Percentiles rank a stretch among this genome's conserved stretches.
phyloP scores from a whole-genome alignment of 2,329 filamentous ascomycete species.

The Trichophyton mentagrophytes region DNA sequence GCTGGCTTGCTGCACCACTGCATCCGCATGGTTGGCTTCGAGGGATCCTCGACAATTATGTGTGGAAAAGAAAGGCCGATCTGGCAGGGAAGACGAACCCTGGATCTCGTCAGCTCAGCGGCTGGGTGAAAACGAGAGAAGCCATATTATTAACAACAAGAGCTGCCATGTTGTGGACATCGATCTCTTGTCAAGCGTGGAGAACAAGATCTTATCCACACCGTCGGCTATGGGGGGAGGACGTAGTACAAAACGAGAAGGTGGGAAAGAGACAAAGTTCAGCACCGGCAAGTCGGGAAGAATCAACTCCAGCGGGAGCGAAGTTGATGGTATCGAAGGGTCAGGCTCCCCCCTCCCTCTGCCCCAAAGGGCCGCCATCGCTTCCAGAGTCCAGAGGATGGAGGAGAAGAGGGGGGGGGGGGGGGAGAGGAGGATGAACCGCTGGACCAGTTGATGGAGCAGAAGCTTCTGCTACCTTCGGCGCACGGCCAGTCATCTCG shows the following conservation, averaged over 20 bases:
- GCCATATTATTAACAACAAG: background rate
- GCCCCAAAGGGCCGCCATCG: background rate
- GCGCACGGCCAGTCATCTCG: background rate
- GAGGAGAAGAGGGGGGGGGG: background rate
- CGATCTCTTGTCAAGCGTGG: background rate
- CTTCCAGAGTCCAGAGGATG: background rate
- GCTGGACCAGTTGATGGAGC: background rate
- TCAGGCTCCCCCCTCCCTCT: background rate
- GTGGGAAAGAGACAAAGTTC: slow-evolving; percentile 1
- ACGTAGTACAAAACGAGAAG: slow-evolving; percentile 1
- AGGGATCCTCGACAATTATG: background rate
- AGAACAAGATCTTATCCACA: background rate
- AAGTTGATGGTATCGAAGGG: background rate
- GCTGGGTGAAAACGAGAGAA: background rate
- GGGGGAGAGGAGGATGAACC: background rate
- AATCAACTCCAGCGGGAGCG: background rate
- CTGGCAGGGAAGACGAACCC: background rate
- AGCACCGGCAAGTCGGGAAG: background rate
- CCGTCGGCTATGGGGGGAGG: background rate
- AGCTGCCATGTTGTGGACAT: background rate
- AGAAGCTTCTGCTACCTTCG: background rate
- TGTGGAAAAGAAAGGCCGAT: background rate
- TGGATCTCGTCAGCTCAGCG: background rate
- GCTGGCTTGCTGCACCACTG: background rate
- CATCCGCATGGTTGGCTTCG: background rate